phyloP scores from a whole-genome alignment of 192 early-diverging fungal genomes.

The Pilaira anomala region DNA sequence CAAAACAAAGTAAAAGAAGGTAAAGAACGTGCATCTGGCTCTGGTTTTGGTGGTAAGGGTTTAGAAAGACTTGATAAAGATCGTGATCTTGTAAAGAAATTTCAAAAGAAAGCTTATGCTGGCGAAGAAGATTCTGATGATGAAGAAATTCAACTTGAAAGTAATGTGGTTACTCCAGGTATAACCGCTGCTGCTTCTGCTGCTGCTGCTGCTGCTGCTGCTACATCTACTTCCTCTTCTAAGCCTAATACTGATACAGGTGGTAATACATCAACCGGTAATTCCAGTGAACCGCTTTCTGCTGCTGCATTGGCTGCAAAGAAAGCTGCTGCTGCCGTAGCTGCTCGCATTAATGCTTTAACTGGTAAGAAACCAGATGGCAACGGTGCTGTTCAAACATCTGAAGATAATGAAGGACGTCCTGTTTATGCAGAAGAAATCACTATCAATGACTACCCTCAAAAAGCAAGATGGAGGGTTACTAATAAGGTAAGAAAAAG shows the following conservation, averaged over 20 bases:
- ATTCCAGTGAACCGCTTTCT: conserved; percentile 6
- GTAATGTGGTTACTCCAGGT: conserved; percentile 22
- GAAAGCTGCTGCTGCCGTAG: conserved; percentile 54
- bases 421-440: conserved; percentile 76
- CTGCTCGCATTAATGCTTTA: conserved; percentile 52
- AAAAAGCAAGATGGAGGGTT: conserved; percentile 92
- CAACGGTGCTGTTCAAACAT: conserved; percentile 23
- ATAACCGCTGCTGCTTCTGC: conserved; percentile 24
- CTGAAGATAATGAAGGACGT: conserved; percentile 31
- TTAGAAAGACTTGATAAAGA: conserved; percentile 92
- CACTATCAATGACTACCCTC: conserved; percentile 97
- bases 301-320: conserved; percentile 31
- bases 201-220: conserved; percentile 18
- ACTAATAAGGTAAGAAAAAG: conserved; percentile 79
- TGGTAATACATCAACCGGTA: conserved; percentile 3
- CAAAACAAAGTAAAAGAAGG: conserved; percentile 78
- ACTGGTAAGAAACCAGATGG: conserved; percentile 46
- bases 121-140: conserved; percentile 60
- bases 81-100: conserved; percentile 82
- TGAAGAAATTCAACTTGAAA: conserved; percentile 47
- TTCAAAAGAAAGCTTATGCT: conserved; percentile 87
- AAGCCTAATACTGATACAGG: not conserved
- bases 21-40: conserved; percentile 61
- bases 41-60: conserved; percentile 97
- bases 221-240: conserved; percentile 6